Evolutionary conservation across 2,329 filamentous ascomycete genomes (phyloP).

Genomic region (Zasmidium citrigriseum): DNA sequence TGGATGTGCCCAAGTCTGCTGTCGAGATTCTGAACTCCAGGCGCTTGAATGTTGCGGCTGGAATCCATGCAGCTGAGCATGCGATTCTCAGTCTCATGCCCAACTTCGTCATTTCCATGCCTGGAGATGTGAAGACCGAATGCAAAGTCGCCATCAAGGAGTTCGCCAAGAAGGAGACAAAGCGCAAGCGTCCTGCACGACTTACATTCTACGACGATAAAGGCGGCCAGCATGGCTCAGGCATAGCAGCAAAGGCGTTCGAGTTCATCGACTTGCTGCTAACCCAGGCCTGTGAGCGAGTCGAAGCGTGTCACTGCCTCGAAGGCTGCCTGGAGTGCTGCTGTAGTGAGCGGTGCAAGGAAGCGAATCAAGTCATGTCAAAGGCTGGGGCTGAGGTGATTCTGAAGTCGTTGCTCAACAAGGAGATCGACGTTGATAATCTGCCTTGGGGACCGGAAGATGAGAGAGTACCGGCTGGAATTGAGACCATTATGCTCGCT

Average conservation of each 20-base stretch:
- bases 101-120: constrained; percentile 85
- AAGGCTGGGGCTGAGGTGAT: constrained; percentile 86
- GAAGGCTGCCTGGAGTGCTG: constrained; percentile 90
- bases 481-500: constrained; percentile 81
- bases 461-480: constrained; percentile 63
- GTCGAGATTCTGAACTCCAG: constrained; percentile 75
- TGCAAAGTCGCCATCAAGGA: constrained; percentile 90
- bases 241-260: constrained; percentile 90
- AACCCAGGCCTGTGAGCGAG: constrained; percentile 70
- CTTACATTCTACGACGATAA: constrained; percentile 95
- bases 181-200: constrained; percentile 79
- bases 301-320: constrained; percentile 74
- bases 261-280: constrained; percentile 85
- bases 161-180: constrained; percentile 69
- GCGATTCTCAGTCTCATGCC: constrained; percentile 84
- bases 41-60: constrained; percentile 77
- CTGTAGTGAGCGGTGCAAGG: constrained; percentile 78
- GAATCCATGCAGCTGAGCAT: constrained; percentile 94
- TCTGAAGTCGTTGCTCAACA: constrained; percentile 71
- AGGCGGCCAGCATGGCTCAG: constrained; percentile 78
- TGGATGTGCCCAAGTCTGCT: constrained; percentile 79
- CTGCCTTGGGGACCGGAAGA: constrained; percentile 83
- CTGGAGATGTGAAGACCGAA: constrained; percentile 90
- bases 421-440: constrained; percentile 78
- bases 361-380: constrained; percentile 89